Evolutionary conservation across 768 basidiomycete species (phyloP).

Genomic region (Trametes cinnabarina): DNA sequence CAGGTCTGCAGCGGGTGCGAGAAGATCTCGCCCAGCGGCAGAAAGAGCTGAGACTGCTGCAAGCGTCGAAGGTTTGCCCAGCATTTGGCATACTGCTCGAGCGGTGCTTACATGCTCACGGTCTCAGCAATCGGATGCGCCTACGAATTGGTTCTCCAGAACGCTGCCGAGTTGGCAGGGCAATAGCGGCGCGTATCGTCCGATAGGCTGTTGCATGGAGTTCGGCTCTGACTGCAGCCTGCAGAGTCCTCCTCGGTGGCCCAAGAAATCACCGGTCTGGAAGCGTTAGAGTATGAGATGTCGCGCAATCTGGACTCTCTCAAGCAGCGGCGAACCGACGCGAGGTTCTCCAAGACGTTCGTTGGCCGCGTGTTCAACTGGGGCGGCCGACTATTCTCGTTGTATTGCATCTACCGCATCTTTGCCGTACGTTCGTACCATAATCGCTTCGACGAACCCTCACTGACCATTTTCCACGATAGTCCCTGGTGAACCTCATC

Average conservation of each 20-base stretch:
- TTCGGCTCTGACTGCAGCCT: conserved; percentile 7
- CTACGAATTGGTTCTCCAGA: conserved; percentile 46
- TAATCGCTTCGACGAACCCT: neutral
- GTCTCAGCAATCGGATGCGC: conserved; percentile 16
- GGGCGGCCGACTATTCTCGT: conserved; percentile 54
- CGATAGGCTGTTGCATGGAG: too few species aligned
- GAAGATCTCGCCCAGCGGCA: conserved; percentile 49
- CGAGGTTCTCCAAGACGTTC: conserved; percentile 51
- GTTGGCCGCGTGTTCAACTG: conserved; percentile 49
- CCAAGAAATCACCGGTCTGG: conserved; percentile 63
- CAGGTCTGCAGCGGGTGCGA: conserved; percentile 57
- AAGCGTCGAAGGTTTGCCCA: conserved; percentile 28
- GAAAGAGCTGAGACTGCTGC: conserved; percentile 33
- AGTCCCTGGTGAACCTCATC: conserved; percentile 56
- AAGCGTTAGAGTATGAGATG: conserved; percentile 71
- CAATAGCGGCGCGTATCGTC: conserved; percentile 30
- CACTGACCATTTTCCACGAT: neutral
- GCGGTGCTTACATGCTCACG: too few species aligned
- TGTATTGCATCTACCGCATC: conserved; percentile 65
- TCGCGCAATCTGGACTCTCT: conserved; percentile 50
- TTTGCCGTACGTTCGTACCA: conserved; percentile 49
- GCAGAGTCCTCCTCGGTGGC: conserved; percentile 38
- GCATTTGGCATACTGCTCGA: too few species aligned
- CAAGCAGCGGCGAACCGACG: conserved; percentile 46
- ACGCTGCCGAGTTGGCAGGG: conserved; percentile 52